Evolutionary conservation across 2,329 filamentous ascomycete genomes (phyloP).

Genomic region (Fonsecaea nubica): DNA sequence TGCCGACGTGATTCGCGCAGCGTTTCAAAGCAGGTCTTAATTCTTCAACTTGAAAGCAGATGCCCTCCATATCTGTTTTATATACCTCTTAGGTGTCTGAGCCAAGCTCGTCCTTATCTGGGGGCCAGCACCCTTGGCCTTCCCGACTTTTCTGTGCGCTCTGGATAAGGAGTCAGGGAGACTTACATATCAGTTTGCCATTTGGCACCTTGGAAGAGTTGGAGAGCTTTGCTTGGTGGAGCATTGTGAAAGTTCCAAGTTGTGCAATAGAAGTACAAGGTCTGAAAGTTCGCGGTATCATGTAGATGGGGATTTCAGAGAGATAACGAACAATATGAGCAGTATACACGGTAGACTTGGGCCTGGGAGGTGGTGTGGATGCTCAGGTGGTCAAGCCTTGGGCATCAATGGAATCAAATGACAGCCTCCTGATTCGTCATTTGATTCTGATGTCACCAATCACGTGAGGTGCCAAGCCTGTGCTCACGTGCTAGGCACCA

Average conservation of each 20-base stretch:
- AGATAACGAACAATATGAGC: not conserved
- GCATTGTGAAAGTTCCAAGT: slow-evolving; percentile 16
- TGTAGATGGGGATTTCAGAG: slow-evolving; percentile 1
- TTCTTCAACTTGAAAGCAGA: not conserved
- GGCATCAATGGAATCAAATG: not conserved
- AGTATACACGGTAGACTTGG: too few species aligned
- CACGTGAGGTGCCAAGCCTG: slow-evolving; percentile 3
- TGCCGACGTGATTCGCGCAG: not conserved
- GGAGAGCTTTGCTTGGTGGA: slow-evolving; percentile 32
- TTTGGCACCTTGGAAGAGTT: slow-evolving; percentile 12
- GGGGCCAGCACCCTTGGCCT: not conserved
- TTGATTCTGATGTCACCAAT: slow-evolving; percentile 3
- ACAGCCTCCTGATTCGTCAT: not conserved
- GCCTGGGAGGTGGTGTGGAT: too few species aligned
- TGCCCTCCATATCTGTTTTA: not conserved
- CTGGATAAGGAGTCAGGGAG: not conserved
- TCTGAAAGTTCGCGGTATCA: slow-evolving; percentile 12
- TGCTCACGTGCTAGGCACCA: not conserved
- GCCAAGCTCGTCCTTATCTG: not conserved
- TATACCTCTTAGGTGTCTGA: not conserved
- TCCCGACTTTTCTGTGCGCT: not conserved
- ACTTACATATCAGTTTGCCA: slow-evolving; percentile 47
- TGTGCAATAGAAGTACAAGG: not conserved
- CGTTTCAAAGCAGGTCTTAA: not conserved
- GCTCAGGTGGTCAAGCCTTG: not conserved